phyloP scores from a whole-genome alignment of 1,139 yeast genomes.

The Tardiomyces blankii region DNA sequence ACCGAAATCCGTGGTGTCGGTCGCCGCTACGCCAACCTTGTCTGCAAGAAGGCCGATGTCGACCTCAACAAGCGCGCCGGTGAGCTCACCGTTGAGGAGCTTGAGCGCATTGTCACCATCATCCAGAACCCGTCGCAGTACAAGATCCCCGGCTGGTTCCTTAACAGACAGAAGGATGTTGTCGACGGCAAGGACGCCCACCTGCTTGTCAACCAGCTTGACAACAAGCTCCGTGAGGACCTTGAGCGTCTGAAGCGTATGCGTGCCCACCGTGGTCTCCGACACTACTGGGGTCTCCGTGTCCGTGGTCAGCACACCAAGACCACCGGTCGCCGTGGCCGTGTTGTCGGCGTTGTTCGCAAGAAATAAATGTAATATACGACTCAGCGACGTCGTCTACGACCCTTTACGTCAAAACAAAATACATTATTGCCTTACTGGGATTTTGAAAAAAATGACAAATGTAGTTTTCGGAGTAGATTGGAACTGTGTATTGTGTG shows the following conservation, averaged over 20 bases:
- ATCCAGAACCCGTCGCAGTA: slow-evolving; percentile 99
- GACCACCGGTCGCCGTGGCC: slow-evolving; percentile 95
- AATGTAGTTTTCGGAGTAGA: no score
- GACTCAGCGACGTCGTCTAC: not conserved
- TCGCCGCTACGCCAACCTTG: slow-evolving; percentile 99
- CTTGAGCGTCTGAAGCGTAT: slow-evolving; percentile 99
- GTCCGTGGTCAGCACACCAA: slow-evolving; percentile 99
- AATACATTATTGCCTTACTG: not conserved
- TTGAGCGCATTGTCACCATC: slow-evolving; percentile 98
- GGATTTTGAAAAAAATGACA: not conserved
- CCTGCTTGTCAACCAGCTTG: slow-evolving; percentile 97
- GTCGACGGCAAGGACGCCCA: slow-evolving; percentile 99
- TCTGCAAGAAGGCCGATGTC: slow-evolving; percentile 99
- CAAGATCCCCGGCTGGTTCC: slow-evolving; percentile 99
- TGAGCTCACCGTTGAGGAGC: slow-evolving; percentile 99
- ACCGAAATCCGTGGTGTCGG: slow-evolving; percentile 99
- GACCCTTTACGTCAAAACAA: no score
- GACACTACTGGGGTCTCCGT: slow-evolving; percentile 98
- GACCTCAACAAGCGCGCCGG: slow-evolving; percentile 99
- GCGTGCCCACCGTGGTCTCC: slow-evolving; percentile 99
- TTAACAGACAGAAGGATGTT: slow-evolving; percentile 98
- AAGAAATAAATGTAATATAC: slow-evolving; percentile 5
- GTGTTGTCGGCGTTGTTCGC: slow-evolving; percentile 26
- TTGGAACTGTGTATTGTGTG: no score
- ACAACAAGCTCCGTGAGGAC: slow-evolving; percentile 99